Evolutionary conservation across 352 stramenopile species (phyloP), one percentile per base, ranked within the genome.

Genomic region (Globisporangium canariense): DNA sequence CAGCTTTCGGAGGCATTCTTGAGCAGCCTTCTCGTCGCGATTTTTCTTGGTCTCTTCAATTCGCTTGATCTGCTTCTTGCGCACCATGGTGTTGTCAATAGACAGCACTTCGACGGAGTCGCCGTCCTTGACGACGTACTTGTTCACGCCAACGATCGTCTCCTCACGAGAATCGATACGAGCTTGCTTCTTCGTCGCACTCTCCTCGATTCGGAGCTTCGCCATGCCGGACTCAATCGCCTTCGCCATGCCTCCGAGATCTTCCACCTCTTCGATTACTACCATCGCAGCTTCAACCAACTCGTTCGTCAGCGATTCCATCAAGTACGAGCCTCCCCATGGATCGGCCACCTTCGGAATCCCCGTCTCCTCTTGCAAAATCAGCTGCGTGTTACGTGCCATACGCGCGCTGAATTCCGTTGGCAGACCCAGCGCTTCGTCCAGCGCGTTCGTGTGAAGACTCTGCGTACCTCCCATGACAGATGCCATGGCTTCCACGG

Each of bases 351-450:
- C 93, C 47, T 86, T 79, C 20, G 90, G 96, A 41, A 99, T 97
- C 10, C 91, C 89, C 3, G 94, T 98, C 66, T 99, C 93, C 74
- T 99, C 96, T 76, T 99, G 96, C 30, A 99, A 69, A 66, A 99
- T 97, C 32, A 99, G 70, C 76, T 99, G 97, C n/a, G 97, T 99
- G 74, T 99, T 99, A 59, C 97, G 81, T 7, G 97, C 97, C 66
- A 99, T 97, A 57, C 96, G 88, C 64, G 96, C 96, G 36, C 89
- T 97, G 71, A 98, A 98, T 54, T 98, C 90, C 4, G 96, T 99
- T 9, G 97, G 97, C 51, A 99, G 81, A 36, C 94, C 96, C 38
- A 99, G 82, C 34, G 97, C 97, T 82, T 99, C 97, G 75, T 99
- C 97, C 66, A 98, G 91, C 40, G 93, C 92, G 68, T 99, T 99